A percentile compares a stretch with the other conserved stretches of the same genome.
These are phyloP conservation scores for Amanita subjunquillea DNA, from an alignment of 768 basidiomycete species.

Conservation along the genomic window DNA sequence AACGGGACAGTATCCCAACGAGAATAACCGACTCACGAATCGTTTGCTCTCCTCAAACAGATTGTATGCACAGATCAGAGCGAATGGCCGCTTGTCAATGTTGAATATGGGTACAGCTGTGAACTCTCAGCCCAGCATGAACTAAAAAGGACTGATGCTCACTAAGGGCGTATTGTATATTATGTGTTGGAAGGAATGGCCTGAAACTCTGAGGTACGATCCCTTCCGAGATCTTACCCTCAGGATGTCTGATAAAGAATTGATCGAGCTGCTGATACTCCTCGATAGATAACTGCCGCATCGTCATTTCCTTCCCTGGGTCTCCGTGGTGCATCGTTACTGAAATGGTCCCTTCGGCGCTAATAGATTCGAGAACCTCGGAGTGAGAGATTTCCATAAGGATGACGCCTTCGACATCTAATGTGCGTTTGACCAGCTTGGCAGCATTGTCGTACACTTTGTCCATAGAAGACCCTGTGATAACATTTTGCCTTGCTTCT, in stretches of 20 bases:
- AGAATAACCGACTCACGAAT: conserved; percentile 41
- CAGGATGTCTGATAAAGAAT: conserved; percentile 72
- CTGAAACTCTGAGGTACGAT: conserved; percentile 78
- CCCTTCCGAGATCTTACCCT: conserved; percentile 83
- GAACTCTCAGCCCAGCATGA: not conserved
- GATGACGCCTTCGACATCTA: conserved; percentile 87
- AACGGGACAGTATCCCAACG: not conserved
- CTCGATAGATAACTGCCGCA: conserved; percentile 47
- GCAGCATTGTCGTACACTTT: conserved; percentile 87
- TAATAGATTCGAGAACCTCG: conserved; percentile 71
- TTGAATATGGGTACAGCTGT: conserved; percentile 88
- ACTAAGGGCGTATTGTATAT: conserved; percentile 86
- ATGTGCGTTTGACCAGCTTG: conserved; percentile 77
- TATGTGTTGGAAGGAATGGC: conserved; percentile 69
- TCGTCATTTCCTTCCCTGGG: conserved; percentile 38
- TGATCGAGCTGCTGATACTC: conserved; percentile 69
- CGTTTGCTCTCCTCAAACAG: conserved; percentile 70
- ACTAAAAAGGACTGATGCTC: conserved; percentile 17
- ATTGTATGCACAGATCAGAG: conserved; percentile 86
- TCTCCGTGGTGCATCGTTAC: conserved; percentile 67
- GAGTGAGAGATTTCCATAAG: conserved; percentile 91
- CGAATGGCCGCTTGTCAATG: conserved; percentile 87
- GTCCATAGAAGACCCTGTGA: conserved; percentile 56
- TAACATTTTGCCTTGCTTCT: conserved; percentile 24
- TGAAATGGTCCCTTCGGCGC: conserved; percentile 48